phyloP scores from a whole-genome alignment of 805 yeast species.

The Candida patagonica region DNA sequence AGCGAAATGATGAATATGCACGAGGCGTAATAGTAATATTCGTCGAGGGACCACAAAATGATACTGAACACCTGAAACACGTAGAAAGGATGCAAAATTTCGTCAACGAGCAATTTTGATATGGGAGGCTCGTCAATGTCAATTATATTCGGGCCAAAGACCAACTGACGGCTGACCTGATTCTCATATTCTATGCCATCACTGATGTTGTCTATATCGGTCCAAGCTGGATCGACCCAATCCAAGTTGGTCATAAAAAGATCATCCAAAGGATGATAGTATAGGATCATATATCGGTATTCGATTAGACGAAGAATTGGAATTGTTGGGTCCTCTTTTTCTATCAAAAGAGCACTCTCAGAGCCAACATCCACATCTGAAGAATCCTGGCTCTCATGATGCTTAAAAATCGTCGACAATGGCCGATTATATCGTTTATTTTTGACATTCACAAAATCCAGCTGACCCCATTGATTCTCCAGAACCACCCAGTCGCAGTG shows the following conservation, averaged over 20 bases:
- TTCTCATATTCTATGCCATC: conserved; percentile 65
- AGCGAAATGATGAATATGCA: conserved; percentile 86
- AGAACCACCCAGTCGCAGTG: conserved; percentile 86
- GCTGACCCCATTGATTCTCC: conserved; percentile 89
- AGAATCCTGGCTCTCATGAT: conserved; percentile 9
- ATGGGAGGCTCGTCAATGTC: conserved; percentile 67
- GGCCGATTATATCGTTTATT: conserved; percentile 61
- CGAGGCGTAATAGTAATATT: conserved; percentile 85
- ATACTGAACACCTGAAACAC: conserved; percentile 91
- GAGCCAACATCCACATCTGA: neutral
- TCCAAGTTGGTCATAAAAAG: conserved; percentile 71
- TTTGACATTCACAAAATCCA: conserved; percentile 48
- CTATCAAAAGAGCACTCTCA: conserved; percentile 5
- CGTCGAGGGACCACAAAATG: conserved; percentile 83
- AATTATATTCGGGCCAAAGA: conserved; percentile 72
- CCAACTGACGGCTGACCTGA: conserved; percentile 57
- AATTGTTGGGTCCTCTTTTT: conserved; percentile 46
- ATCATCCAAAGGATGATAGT: conserved; percentile 82
- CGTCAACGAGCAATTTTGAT: conserved; percentile 62
- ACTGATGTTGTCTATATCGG: conserved; percentile 36
- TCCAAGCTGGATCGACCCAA: conserved; percentile 84
- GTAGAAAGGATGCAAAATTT: conserved; percentile 90
- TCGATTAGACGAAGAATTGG: conserved; percentile 63
- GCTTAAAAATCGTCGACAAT: conserved; percentile 55
- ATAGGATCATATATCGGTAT: conserved; percentile 74